A percentile compares a stretch with the other conserved stretches of the same genome.
These are phyloP conservation scores for Scheffersomyces lignicola DNA, from an alignment of 1,139 yeast genomes.

Conservation along the genomic window DNA sequence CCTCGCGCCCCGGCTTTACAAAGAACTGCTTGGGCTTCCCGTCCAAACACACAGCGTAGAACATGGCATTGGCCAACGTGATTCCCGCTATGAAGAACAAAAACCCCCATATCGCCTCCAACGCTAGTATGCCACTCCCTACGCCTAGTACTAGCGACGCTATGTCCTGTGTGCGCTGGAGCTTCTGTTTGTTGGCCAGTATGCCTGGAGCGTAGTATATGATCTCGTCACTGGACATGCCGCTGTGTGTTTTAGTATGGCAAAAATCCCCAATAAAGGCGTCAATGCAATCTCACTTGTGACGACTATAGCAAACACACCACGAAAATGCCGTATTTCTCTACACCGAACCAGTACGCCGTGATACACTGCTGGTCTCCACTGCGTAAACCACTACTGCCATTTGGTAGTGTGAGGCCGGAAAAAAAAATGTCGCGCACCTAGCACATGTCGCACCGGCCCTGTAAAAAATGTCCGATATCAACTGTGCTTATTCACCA, in stretches of 20 bases:
- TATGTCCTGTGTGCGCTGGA: constrained; percentile 61
- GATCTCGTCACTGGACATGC: constrained; percentile 7
- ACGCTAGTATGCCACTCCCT: constrained; percentile 69
- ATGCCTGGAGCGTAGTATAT: constrained; percentile 24
- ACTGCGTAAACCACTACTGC: too few relatives aligned
- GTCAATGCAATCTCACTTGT: too few relatives aligned
- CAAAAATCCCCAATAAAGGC: too few relatives aligned
- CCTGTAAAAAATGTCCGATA: too few relatives aligned
- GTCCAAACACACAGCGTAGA: constrained; percentile 43
- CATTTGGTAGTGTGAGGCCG: too few relatives aligned
- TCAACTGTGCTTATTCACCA: too few relatives aligned
- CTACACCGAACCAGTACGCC: too few relatives aligned
- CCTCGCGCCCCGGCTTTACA: constrained; percentile 52
- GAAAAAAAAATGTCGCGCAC: too few relatives aligned
- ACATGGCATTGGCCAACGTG: constrained; percentile 41
- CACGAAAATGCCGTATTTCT: too few relatives aligned
- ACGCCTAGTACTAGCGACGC: constrained; percentile 67
- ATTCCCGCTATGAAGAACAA: constrained; percentile 55
- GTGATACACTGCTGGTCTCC: too few relatives aligned
- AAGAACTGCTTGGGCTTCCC: constrained; percentile 49
- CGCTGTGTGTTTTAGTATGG: neutral
- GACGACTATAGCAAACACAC: too few relatives aligned
- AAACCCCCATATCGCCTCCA: constrained; percentile 67
- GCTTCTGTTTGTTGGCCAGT: constrained; percentile 37
- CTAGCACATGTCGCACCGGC: too few relatives aligned